Evolutionary conservation across 768 basidiomycete genomes (phyloP), one percentile per base, ranked within the genome.

Genomic region (Boletus subcaerulescens): DNA sequence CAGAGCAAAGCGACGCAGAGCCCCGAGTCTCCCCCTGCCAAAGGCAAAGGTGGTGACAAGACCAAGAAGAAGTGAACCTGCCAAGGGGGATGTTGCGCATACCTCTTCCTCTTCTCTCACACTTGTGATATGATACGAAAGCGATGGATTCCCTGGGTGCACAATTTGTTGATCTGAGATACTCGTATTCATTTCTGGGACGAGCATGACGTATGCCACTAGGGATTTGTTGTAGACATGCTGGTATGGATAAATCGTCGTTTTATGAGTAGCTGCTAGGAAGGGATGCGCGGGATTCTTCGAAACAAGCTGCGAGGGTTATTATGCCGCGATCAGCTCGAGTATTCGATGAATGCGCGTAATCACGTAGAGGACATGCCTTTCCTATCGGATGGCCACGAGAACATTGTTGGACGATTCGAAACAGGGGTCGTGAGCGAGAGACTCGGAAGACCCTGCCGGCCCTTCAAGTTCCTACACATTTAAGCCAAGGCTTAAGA

Each of bases 41-140:
- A 72, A 31, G 26, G 46, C 45, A 68, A 70, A 50, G 45, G 57
- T n/a, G 57, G 61, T 14, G 60, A 44, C 32, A 70, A 70, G 58
- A 58, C 57, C 11, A 70, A 72, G 68, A 70, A 70, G 63, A 69
- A 69, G 59, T 69, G 59, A 60, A 55, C 41, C 20, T 51, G 10
- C 4, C 7, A n/a, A 39, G 17, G 9, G 13, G 32, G 32, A 32
- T 26, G 43, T 29, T 15, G 5, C 26, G 33, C 36, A 26, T 48
- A n/a, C 33, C 26, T 26, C 18, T 35, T 20, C 12, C 35, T 35
- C 9, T 46, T 20, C 13, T 40, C n/a, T 36, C 13, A 4, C 44
- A 15, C 15, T 8, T 39, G 3, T 45, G 53, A 38, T 58, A 65
- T 44, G 29, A 47, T 48, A 45, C 41, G 18, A 6, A 57, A 41